phyloP scores from a whole-genome alignment of 495 filamentous ascomycete genomes.

The Pyrenopolyporus hunteri region DNA sequence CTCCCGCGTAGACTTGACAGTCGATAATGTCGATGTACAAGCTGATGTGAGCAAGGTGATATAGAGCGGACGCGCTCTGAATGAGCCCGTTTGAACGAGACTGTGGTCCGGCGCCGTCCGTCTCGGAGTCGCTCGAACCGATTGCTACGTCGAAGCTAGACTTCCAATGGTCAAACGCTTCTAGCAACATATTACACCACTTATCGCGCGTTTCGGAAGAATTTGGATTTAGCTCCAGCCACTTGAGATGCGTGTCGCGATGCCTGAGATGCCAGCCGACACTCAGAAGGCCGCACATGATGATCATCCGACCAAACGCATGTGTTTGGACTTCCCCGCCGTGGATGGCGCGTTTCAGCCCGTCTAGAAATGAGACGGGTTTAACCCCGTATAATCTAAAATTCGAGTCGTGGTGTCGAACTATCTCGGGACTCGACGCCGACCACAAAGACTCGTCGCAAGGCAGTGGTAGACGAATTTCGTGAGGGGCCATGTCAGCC shows the following conservation, averaged over 20 bases:
- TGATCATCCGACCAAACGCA: constrained; percentile 87
- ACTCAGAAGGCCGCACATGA: constrained; percentile 92
- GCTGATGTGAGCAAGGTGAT: constrained; percentile 93
- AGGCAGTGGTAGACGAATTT: constrained; percentile 89
- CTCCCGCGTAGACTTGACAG: constrained; percentile 91
- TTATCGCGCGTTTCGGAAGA: constrained; percentile 82
- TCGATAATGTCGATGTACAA: constrained; percentile 94
- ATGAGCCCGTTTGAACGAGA: constrained; percentile 76
- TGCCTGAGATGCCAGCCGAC: constrained; percentile 97
- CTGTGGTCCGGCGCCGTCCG: constrained; percentile 46
- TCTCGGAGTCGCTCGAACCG: constrained; percentile 47
- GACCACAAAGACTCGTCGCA: constrained; percentile 96
- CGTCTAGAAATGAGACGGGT: constrained; percentile 85
- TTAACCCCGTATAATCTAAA: constrained; percentile 84
- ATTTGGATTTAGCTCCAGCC: constrained; percentile 69
- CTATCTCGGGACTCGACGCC: constrained; percentile 82
- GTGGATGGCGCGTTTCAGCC: constrained; percentile 86
- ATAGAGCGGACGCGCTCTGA: constrained; percentile 83
- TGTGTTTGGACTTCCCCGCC: constrained; percentile 89
- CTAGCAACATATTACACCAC: constrained; percentile 84
- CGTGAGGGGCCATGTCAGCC: constrained; percentile 94
- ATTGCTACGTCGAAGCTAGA: constrained; percentile 81
- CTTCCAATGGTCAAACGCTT: constrained; percentile 94
- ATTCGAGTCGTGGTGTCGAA: constrained; percentile 81
- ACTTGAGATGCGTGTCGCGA: constrained; percentile 88